Conservation (phyloP, 2,329 filamentous ascomycete species). For the Chrysosporium keratinophilum region DNA sequence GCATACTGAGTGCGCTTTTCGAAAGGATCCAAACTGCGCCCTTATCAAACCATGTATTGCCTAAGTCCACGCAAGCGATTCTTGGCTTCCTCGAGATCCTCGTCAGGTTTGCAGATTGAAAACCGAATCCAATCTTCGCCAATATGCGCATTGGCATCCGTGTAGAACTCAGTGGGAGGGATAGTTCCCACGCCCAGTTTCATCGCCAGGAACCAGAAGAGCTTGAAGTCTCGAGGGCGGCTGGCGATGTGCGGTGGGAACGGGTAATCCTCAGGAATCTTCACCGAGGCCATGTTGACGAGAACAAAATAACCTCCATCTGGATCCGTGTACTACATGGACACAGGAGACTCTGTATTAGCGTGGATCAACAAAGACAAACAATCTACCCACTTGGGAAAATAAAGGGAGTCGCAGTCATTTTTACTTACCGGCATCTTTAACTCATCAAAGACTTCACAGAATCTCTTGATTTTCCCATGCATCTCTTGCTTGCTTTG, state of each 20-base stretch:
- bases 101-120: constrained; percentile 90
- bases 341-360: not conserved
- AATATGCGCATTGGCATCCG: constrained; percentile 67
- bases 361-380: not conserved
- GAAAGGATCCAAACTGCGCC: not conserved
- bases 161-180: constrained; percentile 95
- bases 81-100: constrained; percentile 70
- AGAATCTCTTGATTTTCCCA: constrained; percentile 77
- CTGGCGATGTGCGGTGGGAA: constrained; percentile 83
- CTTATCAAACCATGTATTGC: constrained; percentile 49
- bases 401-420: not conserved
- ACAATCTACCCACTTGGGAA: constrained; percentile 8
- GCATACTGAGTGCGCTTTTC: not conserved
- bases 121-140: constrained; percentile 91
- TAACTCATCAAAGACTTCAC: constrained; percentile 66
- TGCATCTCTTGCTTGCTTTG: constrained; percentile 77
- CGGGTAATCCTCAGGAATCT: constrained; percentile 69
- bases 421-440: constrained; percentile 47
- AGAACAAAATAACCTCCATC: constrained; percentile 97
- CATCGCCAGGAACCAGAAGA: constrained; percentile 93
- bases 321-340: constrained; percentile 62
- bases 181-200: constrained; percentile 94
- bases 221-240: constrained; percentile 83
- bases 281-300: constrained; percentile 82
- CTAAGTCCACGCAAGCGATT: constrained; percentile 61